Evolutionary conservation across 176 grass and related monocot species (phyloP), one percentile per base, ranked within the genome.

Genomic region (Lolium perenne): DNA sequence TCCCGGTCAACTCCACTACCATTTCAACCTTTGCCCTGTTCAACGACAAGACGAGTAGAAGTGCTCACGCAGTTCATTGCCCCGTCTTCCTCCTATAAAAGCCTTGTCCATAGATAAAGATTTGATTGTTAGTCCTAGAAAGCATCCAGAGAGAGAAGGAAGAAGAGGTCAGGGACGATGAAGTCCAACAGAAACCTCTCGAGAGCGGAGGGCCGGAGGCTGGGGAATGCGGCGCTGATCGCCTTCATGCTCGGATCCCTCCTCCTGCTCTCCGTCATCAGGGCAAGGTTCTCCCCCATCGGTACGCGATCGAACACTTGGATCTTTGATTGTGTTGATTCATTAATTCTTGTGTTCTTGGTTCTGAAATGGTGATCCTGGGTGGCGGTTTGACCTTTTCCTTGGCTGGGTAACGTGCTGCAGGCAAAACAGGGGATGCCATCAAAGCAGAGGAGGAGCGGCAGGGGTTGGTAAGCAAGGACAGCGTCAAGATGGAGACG

Each of bases 171-270:
- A 53, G 53, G 14, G 47, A 43, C 74, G 32, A 95, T 95, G 93
- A 95, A 95, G 79, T 11, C 88, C 9, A 82, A 80, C 49, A 88
- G 93, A 80, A 92, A 57, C 56, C 48, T 83, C 74, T 80, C 83
- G 7, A 90, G 90, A 45, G 79, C 49, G 6, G 93, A 92, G 49
- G 88, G 79, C 13, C 86, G 90, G 60, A 73, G 85, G 82, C 72
- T 88, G 53, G 90, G 93, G 75, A 95, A 95, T 84, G 88, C 77
- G 38, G 62, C 91, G 8, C 88, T 95, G 69, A 86, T 90, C 51
- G 88, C 82, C 61, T 85, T 92, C 88, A 90, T 95, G 90, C 86
- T 95, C 8, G 88, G 84, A 51, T 86, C 93, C 80, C 80, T 95
- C 23, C 81, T 89, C 13, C 18, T 92, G 76, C 93, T 95, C 49